Evolutionary conservation across 1,284 basidiomycete species (phyloP), one percentile per base, ranked within the genome.

Genomic region (Leccinum griseonigrum): DNA sequence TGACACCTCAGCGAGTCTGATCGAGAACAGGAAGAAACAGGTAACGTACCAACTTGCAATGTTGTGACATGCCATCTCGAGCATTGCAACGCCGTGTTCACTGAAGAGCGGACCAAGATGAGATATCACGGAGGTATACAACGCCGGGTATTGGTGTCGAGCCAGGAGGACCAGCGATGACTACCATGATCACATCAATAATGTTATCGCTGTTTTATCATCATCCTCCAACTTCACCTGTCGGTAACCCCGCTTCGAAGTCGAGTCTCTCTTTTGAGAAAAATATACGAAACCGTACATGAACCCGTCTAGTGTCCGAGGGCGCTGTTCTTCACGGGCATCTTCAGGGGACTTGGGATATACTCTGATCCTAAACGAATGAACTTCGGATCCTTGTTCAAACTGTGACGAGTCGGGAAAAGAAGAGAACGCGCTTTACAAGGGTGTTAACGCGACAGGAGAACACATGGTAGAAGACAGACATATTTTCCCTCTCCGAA

Each of bases 321-420:
- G 78, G 52, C 79, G 74, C 55, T 74, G 77, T 28, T 72, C 68
- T 34, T 69, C 62, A 43, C 1, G 5, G 7, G 52, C 4, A 4
- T 74, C 73, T 63, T 61, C 54, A 28, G 61, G 58, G 8, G 64
- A 63, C 53, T 63, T 29, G 29, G 65, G 66, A 29, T 74, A 73
- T 62, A 82, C 81, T 59, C 87, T 83, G 59, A 91, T 81, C 53
- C 88, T 83, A 73, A 92, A 92, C 0, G 90, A 92, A 70, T 92
- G 89, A 2, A 80, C 81, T 69, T 88, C 84, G 1, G 85, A 84
- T 9, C 91, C 85, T 75, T 94, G 81, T 56, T 91, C 87, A 62
- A 92, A 92, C 58, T 92, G 86, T 0, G 87, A 78, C 0, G 94
- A 95, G 70, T 98, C 96, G 0, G 97, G 97, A 70, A 99, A 95